Conservation (phyloP, 1,284 basidiomycete species). For the Irpex sp. region DNA sequence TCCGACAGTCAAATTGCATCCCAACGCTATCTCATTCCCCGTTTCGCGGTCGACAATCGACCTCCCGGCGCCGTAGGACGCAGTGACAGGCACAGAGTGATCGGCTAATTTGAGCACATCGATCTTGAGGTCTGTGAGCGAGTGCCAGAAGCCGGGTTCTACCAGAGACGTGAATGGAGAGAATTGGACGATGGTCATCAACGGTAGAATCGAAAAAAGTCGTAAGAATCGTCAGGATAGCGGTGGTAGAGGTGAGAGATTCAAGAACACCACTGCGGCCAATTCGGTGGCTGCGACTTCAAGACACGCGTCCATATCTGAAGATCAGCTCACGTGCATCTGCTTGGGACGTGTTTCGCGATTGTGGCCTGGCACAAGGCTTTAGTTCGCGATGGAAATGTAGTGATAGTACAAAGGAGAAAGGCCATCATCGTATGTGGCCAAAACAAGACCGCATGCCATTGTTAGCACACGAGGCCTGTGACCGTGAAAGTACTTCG, state of each 20-base stretch:
- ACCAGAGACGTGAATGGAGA: constrained; percentile 84
- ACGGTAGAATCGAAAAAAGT: not conserved
- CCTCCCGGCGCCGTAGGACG: constrained; percentile 69
- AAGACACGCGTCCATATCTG: not conserved
- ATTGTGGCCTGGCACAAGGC: not conserved
- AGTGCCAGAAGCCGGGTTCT: constrained; percentile 92
- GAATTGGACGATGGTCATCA: constrained; percentile 76
- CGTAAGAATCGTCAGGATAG: not conserved
- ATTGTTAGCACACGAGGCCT: not conserved
- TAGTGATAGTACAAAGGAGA: not conserved
- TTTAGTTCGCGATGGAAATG: too few species aligned
- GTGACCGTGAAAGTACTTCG: not conserved
- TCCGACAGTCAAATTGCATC: constrained; percentile 57
- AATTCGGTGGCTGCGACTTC: not conserved
- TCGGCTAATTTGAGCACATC: constrained; percentile 87
- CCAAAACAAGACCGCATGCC: not conserved
- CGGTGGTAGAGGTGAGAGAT: not conserved
- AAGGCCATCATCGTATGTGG: not conserved
- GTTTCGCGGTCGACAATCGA: constrained; percentile 74
- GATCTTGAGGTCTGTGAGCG: constrained; percentile 86
- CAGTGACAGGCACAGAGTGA: constrained; percentile 61
- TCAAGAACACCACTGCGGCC: not conserved
- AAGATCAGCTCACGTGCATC: not conserved
- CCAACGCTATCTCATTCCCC: constrained; percentile 58
- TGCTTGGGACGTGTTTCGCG: not conserved